Base-by-base conservation (phyloP, 257 asterid genomes). In the Cinchona pubescens region DNA sequence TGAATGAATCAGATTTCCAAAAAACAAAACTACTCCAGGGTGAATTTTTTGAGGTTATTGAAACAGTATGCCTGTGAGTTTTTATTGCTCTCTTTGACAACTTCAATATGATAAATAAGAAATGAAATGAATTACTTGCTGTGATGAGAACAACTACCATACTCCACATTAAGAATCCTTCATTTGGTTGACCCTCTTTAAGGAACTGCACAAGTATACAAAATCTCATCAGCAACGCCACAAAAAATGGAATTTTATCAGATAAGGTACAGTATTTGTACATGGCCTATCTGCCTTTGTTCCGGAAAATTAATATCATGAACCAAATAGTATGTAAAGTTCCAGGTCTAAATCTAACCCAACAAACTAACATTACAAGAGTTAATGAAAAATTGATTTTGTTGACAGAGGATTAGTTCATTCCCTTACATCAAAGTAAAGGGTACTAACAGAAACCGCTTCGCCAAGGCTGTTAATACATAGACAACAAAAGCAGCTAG, bases 101-200 rank as follows among this genome's bases (percentile, higher is more conserved):
- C 40, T 37, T 37, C 40, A 2, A 37, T 37, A 37, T 37, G 40
- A 37, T 37, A 37, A n/a, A 37, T 37, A 37, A 37, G 40, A 37
- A 43, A 43, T 43, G 48, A 43, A 43, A 43, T 8, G 56, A 49
- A 48, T 63, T 74, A 74, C 64, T 48, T 64, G 72, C 72, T 42
- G 64, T 74, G 46, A 63, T 64, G 51, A 74, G 72, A 37, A 74
- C 78, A 27, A 63, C 64, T 48, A 74, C 55, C 71, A 63, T 45
- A n/a, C 78, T 64, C 78, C 78, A 74, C 72, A 74, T 74, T 16
- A 67, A 43, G 58, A 67, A 67, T 43, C 72, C 72, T 43, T 67
- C 25, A 40, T 40, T 67, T 1, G 23, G 35, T 67, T 67, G 71
- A 43, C 43, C 43, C 40, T 67, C 38, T 67, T 10, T 27, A 2